A percentile compares a stretch with the other conserved stretches of the same genome.
phyloP scores from a whole-genome alignment of 257 asterid genomes.

The Nicotiana otophora region DNA sequence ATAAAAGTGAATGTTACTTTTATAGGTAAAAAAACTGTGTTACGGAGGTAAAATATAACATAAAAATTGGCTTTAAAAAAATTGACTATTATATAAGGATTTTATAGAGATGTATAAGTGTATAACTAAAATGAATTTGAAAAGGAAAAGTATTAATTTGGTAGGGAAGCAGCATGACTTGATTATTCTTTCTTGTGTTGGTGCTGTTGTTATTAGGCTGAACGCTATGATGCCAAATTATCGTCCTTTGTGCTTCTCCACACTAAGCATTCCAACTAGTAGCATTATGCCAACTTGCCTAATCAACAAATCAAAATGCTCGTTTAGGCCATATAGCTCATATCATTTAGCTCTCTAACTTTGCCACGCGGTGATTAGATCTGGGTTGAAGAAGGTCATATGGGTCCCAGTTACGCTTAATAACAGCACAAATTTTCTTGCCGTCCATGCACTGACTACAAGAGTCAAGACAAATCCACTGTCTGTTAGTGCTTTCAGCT shows the following conservation, averaged over 20 bases:
- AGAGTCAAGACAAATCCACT: neutral
- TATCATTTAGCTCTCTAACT: neutral
- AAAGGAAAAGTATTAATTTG: neutral
- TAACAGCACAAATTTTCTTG: neutral
- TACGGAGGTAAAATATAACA: too few relatives aligned
- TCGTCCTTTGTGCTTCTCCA: neutral
- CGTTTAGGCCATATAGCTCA: neutral
- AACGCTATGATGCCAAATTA: neutral
- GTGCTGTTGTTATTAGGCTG: neutral
- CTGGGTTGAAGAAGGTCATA: neutral
- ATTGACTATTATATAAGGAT: too few relatives aligned
- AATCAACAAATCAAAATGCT: neutral
- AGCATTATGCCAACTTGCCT: neutral
- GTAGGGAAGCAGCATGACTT: neutral
- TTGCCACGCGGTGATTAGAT: neutral
- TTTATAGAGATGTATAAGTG: too few relatives aligned
- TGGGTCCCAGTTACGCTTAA: neutral
- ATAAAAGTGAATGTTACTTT: too few relatives aligned
- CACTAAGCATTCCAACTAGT: neutral
- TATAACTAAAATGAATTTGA: too few relatives aligned
- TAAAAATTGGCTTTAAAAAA: too few relatives aligned
- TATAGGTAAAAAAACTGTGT: too few relatives aligned
- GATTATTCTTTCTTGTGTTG: neutral
- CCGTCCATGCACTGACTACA: conserved; percentile 10
- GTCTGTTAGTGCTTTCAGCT: neutral